Percentiles rank a stretch among this genome's conserved stretches.
These are phyloP conservation scores for Aspergillus avenaceus DNA, from an alignment of 495 filamentous ascomycete species.

Conservation along the genomic window DNA sequence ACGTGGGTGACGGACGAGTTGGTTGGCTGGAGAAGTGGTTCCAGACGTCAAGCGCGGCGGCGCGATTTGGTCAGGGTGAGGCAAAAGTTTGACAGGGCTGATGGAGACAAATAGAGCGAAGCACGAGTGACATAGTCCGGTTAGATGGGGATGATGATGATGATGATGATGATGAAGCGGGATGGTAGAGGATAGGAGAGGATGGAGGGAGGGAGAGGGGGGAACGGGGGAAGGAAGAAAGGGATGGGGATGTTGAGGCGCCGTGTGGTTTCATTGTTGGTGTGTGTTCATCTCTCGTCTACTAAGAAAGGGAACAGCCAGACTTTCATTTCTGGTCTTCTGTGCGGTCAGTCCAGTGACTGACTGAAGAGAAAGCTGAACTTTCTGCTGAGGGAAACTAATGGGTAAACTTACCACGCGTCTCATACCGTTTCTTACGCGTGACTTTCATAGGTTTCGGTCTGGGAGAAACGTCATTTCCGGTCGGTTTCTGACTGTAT, in stretches of 20 bases:
- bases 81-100: conserved; percentile 20
- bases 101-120: conserved; percentile 16
- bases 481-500: not conserved
- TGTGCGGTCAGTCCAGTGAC: conserved; percentile 9
- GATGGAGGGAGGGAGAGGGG: conserved; percentile 13
- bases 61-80: conserved; percentile 22
- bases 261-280: conserved; percentile 28
- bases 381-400: not conserved
- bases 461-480: not conserved
- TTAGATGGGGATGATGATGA: conserved; percentile 11
- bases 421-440: not conserved
- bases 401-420: not conserved
- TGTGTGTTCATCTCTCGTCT: conserved; percentile 23
- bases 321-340: conserved; percentile 12
- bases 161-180: conserved; percentile 15
- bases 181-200: conserved; percentile 10
- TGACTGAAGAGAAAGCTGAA: conserved; percentile 11
- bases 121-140: conserved; percentile 28
- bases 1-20: conserved; percentile 6
- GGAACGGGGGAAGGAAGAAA: conserved; percentile 23
- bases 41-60: conserved; percentile 13
- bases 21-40: conserved; percentile 15
- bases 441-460: not conserved
- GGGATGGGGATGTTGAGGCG: conserved; percentile 26
- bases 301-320: conserved; percentile 17